Conservation (phyloP, 2,329 filamentous ascomycete species). For the Aspergillus versicolor region DNA sequence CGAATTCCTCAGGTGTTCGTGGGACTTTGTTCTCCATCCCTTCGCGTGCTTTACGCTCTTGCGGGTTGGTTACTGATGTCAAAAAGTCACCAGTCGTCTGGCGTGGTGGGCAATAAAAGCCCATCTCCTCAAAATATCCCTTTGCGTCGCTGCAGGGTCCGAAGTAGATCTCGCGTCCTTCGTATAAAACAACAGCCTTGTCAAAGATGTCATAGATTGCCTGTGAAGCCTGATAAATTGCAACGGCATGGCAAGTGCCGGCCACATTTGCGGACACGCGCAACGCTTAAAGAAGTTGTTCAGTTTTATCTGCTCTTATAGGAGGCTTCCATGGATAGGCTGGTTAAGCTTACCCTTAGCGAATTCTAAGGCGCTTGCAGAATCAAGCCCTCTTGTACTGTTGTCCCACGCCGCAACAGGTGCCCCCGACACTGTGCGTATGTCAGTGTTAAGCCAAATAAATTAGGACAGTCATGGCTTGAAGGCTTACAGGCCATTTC, state of each 20-base stretch:
- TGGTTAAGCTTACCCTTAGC: conserved; percentile 33
- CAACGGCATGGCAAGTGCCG: conserved; percentile 54
- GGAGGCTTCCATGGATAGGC: too few species aligned
- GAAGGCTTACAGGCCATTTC: conserved; percentile 35
- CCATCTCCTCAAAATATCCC: conserved; percentile 66
- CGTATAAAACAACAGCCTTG: conserved; percentile 71
- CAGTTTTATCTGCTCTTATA: neutral
- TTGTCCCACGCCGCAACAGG: conserved; percentile 47
- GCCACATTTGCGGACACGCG: conserved; percentile 51
- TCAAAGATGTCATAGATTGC: conserved; percentile 65
- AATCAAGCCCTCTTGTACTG: conserved; percentile 54
- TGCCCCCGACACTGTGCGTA: conserved; percentile 31
- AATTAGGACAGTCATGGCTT: neutral
- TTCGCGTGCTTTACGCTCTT: conserved; percentile 55
- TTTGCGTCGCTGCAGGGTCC: conserved; percentile 62
- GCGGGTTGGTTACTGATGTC: conserved; percentile 66
- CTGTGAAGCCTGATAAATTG: conserved; percentile 58
- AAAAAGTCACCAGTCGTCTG: conserved; percentile 71
- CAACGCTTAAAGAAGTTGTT: conserved; percentile 35
- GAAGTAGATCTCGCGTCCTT: conserved; percentile 76
- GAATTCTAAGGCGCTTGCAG: conserved; percentile 60
- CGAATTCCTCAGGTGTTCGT: conserved; percentile 68
- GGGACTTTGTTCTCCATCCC: conserved; percentile 65
- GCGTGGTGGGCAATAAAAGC: conserved; percentile 65
- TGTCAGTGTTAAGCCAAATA: neutral